phyloP scores from a whole-genome alignment of 306 rosid species.

The Quercus ilex region DNA sequence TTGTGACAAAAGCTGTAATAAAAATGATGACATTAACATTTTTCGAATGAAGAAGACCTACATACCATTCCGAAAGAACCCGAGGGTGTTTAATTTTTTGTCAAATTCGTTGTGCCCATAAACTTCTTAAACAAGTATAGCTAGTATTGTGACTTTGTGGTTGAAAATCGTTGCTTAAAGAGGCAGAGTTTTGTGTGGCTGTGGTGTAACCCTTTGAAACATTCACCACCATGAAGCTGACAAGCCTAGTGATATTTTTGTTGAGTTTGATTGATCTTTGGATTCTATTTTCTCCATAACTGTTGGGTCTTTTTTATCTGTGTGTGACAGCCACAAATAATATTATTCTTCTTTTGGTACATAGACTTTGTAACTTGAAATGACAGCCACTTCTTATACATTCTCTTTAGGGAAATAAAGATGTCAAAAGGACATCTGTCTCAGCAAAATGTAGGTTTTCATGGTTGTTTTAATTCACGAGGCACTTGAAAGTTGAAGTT shows the following conservation, averaged over 20 bases:
- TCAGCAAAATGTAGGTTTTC: not conserved
- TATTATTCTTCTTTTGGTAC: slow-evolving; percentile 22
- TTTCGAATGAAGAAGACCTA: no score
- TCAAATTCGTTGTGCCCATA: no score
- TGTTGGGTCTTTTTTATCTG: slow-evolving; percentile 23
- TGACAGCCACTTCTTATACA: slow-evolving; percentile 26
- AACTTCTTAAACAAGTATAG: no score
- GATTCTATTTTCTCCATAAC: slow-evolving; percentile 40
- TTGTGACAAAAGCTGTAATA: no score
- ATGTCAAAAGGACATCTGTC: slow-evolving; percentile 3
- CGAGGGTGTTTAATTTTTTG: no score
- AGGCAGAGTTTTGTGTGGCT: slow-evolving; percentile 29
- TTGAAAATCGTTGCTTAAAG: slow-evolving; percentile 24
- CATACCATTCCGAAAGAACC: no score
- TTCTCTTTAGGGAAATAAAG: not conserved
- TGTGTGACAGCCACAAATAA: slow-evolving; percentile 26
- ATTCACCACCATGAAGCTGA: slow-evolving; percentile 10
- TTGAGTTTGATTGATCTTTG: slow-evolving; percentile 17
- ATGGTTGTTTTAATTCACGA: not conserved
- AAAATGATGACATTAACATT: no score
- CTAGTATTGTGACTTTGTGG: slow-evolving; percentile 19
- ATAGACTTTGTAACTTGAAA: slow-evolving; percentile 11
- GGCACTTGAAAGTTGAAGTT: no score
- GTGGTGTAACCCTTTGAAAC: slow-evolving; percentile 14
- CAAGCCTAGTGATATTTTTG: slow-evolving; percentile 17